Conservation (phyloP, 108 stramenopile species). For the Fragilariopsis cylindrus region DNA sequence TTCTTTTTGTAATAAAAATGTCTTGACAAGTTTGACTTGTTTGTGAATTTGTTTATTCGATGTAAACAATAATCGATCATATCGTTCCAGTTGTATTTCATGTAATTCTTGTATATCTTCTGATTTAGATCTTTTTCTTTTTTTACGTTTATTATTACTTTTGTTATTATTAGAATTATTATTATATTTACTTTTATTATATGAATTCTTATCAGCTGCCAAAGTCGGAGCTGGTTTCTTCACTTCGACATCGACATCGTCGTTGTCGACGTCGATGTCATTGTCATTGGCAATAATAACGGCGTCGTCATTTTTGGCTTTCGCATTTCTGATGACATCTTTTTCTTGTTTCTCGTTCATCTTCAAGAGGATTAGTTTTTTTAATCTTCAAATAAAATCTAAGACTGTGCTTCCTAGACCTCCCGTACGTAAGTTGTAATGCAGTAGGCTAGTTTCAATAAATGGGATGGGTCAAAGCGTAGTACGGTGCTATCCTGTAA, state of each 20-base stretch:
- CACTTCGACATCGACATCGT: not conserved
- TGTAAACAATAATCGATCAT: conserved; percentile 45
- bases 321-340: too few species aligned
- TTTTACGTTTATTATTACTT: conserved; percentile 4
- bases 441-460: too few species aligned
- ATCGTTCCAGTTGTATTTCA: conserved; percentile 44
- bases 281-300: too few species aligned
- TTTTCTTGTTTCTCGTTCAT: too few species aligned
- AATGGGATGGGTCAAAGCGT: too few species aligned
- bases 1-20: conserved; percentile 67
- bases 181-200: not conserved
- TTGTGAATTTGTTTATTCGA: conserved; percentile 55
- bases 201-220: not conserved
- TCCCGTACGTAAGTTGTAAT: too few species aligned
- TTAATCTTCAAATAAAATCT: too few species aligned
- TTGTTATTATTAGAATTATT: not conserved
- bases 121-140: not conserved
- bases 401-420: too few species aligned
- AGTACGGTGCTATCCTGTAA: too few species aligned
- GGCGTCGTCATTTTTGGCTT: too few species aligned
- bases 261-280: too few species aligned
- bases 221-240: not conserved
- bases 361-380: too few species aligned
- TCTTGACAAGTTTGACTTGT: conserved; percentile 62
- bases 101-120: conserved; percentile 11